These are phyloP conservation scores for Jimgerdemannia flammicorona DNA, from an alignment of 192 early-diverging fungal species.

Conservation along the genomic window DNA sequence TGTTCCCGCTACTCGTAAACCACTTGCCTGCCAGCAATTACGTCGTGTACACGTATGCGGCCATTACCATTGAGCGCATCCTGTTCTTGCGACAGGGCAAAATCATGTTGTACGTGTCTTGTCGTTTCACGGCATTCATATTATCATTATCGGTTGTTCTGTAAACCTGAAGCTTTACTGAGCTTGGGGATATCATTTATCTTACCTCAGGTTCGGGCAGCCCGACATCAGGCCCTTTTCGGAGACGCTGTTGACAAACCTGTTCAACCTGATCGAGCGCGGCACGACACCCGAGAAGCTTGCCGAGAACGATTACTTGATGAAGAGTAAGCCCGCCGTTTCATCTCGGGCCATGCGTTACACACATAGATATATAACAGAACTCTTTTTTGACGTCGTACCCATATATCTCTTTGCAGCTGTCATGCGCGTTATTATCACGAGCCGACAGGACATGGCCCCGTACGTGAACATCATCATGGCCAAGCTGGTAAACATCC, in stretches of 20 bases:
- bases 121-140: not conserved
- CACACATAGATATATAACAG: too few relatives aligned
- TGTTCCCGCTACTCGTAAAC: slow-evolving; percentile 72
- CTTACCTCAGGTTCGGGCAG: slow-evolving; percentile 39
- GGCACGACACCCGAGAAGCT: slow-evolving; percentile 85
- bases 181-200: slow-evolving; percentile 8
- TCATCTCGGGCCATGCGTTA: too few relatives aligned
- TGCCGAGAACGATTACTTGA: slow-evolving; percentile 95
- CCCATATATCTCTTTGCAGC: slow-evolving; percentile 29
- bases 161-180: slow-evolving; percentile 17
- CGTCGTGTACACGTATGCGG: slow-evolving; percentile 90
- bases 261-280: slow-evolving; percentile 76
- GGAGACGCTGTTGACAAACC: slow-evolving; percentile 59
- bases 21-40: slow-evolving; percentile 81
- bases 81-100: slow-evolving; percentile 64
- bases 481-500: slow-evolving; percentile 69
- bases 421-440: slow-evolving; percentile 83
- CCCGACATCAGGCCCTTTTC: slow-evolving; percentile 67
- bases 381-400: not conserved
- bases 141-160: not conserved
- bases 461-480: slow-evolving; percentile 72
- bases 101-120: slow-evolving; percentile 42
- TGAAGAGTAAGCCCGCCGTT: slow-evolving; percentile 61
- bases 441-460: slow-evolving; percentile 66
- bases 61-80: slow-evolving; percentile 88